Percentiles rank a stretch among this genome's conserved stretches.
These are phyloP conservation scores for Solanum dulcamara DNA, from an alignment of 257 asterid genomes.

Conservation along the genomic window DNA sequence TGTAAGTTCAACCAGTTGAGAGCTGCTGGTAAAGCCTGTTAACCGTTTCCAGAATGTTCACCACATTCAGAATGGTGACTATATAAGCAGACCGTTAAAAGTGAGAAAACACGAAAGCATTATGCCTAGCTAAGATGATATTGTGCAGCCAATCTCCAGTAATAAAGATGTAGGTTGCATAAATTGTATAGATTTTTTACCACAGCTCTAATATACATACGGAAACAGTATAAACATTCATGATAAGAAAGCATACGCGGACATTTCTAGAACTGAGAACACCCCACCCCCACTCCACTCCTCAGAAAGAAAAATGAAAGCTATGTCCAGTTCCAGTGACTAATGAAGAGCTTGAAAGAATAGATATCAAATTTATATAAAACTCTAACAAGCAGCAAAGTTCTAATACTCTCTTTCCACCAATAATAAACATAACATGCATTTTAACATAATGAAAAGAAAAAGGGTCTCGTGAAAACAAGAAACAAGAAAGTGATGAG, in stretches of 20 bases:
- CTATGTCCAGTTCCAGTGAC: not conserved
- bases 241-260: not conserved
- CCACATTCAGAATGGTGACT: conserved; percentile 60
- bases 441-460: not conserved
- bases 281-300: not conserved
- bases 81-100: not conserved
- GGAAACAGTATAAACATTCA: not conserved
- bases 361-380: not conserved
- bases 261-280: not conserved
- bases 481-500: not conserved
- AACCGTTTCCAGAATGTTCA: conserved; percentile 49
- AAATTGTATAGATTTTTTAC: not conserved
- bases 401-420: not conserved
- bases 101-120: not conserved
- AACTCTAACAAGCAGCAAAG: not conserved
- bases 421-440: not conserved
- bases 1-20: conserved; percentile 98
- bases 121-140: not conserved
- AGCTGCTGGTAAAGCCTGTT: conserved; percentile 99
- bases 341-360: not conserved
- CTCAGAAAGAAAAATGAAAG: not conserved
- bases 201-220: not conserved
- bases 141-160: not conserved
- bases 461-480: not conserved
- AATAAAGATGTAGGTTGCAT: not conserved